Evolutionary conservation across 2,329 filamentous ascomycete genomes (phyloP).

Genomic region (Aspergillus hortae): DNA sequence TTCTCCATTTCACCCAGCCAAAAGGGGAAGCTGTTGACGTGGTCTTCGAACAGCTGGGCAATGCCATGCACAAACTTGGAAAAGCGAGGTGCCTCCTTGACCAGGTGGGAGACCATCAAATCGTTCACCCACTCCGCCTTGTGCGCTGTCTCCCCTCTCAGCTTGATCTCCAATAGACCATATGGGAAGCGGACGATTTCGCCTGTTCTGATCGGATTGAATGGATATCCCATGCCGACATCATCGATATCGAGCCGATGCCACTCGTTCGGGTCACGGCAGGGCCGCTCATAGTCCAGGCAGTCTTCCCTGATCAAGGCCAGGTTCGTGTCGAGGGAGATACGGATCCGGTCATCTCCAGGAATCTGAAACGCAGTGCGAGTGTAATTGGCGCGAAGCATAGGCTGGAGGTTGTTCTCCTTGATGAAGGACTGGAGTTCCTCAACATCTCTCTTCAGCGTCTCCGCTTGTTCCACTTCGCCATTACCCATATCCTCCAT

Average conservation of each 20-base stretch:
- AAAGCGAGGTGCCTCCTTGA: constrained; percentile 84
- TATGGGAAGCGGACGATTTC: constrained; percentile 90
- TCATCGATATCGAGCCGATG: constrained; percentile 88
- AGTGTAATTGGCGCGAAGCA: constrained; percentile 87
- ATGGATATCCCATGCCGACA: constrained; percentile 78
- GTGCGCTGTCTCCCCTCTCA: constrained; percentile 56
- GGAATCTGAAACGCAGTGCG: constrained; percentile 97
- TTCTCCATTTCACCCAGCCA: constrained; percentile 90
- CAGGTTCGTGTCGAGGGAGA: constrained; percentile 89
- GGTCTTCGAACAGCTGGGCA: constrained; percentile 86
- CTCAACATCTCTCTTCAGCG: constrained; percentile 67
- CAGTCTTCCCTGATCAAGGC: constrained; percentile 76
- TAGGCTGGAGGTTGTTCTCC: constrained; percentile 72
- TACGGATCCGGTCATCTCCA: constrained; percentile 80
- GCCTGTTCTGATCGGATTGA: constrained; percentile 79
- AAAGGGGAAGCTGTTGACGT: constrained; percentile 94
- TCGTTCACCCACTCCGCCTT: constrained; percentile 85
- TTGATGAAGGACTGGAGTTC: constrained; percentile 78
- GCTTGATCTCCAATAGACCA: constrained; percentile 87
- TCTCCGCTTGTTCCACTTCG: constrained; percentile 61
- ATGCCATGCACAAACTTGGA: constrained; percentile 97
- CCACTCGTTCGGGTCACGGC: constrained; percentile 84
- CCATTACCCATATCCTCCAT: constrained; percentile 73
- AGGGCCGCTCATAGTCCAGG: constrained; percentile 78
- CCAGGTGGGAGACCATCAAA: constrained; percentile 85